phyloP scores from a whole-genome alignment of 2,329 filamentous ascomycete genomes.

The Aspergillus melleus region DNA sequence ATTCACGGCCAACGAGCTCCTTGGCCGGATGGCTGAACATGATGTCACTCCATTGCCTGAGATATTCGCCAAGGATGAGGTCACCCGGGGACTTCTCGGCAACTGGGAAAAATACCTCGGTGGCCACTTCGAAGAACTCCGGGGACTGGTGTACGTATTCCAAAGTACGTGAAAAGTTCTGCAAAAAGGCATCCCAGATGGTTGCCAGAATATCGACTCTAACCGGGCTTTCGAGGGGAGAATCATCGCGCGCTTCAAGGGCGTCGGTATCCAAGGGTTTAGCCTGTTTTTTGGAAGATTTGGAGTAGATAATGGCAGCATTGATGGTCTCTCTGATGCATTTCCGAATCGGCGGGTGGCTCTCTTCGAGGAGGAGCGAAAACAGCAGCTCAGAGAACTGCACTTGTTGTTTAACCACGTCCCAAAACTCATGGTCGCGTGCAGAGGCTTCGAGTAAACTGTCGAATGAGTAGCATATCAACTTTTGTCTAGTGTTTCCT shows the following conservation, averaged over 20 bases:
- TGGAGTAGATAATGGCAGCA: slow-evolving; percentile 35
- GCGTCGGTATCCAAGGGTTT: slow-evolving; percentile 19
- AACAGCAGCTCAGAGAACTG: slow-evolving; percentile 40
- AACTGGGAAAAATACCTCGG: slow-evolving; percentile 45
- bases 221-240: slow-evolving; percentile 26
- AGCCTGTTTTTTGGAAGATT: slow-evolving; percentile 29
- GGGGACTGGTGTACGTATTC: slow-evolving; percentile 40
- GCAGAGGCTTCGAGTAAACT: slow-evolving; percentile 51
- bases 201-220: slow-evolving; percentile 43
- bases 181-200: slow-evolving; percentile 47
- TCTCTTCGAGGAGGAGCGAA: slow-evolving; percentile 47
- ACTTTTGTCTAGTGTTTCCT: slow-evolving; percentile 27
- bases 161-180: slow-evolving; percentile 41
- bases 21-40: slow-evolving; percentile 45
- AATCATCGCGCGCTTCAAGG: slow-evolving; percentile 10
- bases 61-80: slow-evolving; percentile 40
- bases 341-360: slow-evolving; percentile 38
- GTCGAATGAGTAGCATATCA: slow-evolving; percentile 49
- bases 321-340: slow-evolving; percentile 41
- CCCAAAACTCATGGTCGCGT: slow-evolving; percentile 49
- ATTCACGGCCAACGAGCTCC: slow-evolving; percentile 50
- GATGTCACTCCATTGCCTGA: slow-evolving; percentile 44
- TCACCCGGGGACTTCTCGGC: slow-evolving; percentile 39
- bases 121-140: slow-evolving; percentile 49
- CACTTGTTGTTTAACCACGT: slow-evolving; percentile 39